phyloP scores from a whole-genome alignment of 345 rosid species.

The Brassica cretica region DNA sequence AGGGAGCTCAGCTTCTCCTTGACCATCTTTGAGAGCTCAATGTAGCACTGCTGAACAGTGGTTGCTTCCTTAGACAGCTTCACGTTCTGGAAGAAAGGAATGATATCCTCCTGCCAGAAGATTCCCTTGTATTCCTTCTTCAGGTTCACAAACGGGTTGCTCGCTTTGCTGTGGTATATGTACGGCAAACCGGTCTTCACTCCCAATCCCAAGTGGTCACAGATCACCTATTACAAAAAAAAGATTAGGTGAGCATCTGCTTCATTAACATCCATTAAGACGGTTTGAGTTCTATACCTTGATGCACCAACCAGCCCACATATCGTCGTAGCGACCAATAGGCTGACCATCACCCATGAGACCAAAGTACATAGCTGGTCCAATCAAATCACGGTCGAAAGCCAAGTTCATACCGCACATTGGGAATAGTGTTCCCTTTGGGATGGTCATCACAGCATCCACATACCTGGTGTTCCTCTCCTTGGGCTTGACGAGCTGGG shows the following conservation, averaged over 20 bases:
- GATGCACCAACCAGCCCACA: slow-evolving; percentile 99
- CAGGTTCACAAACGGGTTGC: slow-evolving; percentile 91
- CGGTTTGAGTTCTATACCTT: slow-evolving; percentile 47
- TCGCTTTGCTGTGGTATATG: slow-evolving; percentile 92
- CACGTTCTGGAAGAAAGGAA: slow-evolving; percentile 78
- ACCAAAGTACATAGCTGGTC: slow-evolving; percentile 97
- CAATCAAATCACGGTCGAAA: slow-evolving; percentile 86
- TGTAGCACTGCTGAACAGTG: slow-evolving; percentile 81
- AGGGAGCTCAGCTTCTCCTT: slow-evolving; percentile 79
- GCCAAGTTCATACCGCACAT: slow-evolving; percentile 99
- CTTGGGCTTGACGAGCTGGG: slow-evolving; percentile 94
- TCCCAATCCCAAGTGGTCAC: slow-evolving; percentile 85
- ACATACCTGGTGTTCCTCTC: slow-evolving; percentile 93
- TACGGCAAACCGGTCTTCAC: slow-evolving; percentile 90
- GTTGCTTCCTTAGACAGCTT: slow-evolving; percentile 73
- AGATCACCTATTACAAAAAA: slow-evolving; percentile 57
- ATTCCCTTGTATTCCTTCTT: slow-evolving; percentile 91
- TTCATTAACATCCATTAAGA: not conserved
- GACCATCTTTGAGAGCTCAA: slow-evolving; percentile 74
- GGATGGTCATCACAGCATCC: slow-evolving; percentile 87
- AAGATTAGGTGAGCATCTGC: slow-evolving; percentile 20
- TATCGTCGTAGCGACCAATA: slow-evolving; percentile 87
- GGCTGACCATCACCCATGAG: slow-evolving; percentile 71
- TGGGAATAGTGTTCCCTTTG: slow-evolving; percentile 92
- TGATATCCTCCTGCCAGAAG: slow-evolving; percentile 96